Evolutionary conservation across 2,329 filamentous ascomycete genomes (phyloP), one percentile per base, ranked within the genome.

Genomic region (Parafenestella ontariensis): DNA sequence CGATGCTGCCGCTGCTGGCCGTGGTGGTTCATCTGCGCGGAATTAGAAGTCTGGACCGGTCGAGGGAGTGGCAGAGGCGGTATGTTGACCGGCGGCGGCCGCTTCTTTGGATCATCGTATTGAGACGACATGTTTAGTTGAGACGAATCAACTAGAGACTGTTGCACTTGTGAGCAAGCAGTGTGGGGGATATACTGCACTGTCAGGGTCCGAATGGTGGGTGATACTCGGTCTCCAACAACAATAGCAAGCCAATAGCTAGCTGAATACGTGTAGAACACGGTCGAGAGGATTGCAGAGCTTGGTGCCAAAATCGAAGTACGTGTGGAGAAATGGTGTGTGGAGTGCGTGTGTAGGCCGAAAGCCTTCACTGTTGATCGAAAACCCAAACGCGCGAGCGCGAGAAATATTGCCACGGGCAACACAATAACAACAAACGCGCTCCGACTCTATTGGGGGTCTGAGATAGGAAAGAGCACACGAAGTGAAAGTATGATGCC

Each of bases 81-180:
- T 3, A 71, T 54, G 4, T 53, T 37, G 31, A 71, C 69, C 2
- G 66, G 67, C 28, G 67, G 64, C 15, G 68, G 71, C 34, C 66
- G 66, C 53, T 59, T 70, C 59, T 63, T 70, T n/a, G 56, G 46
- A 13, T 61, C 62, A 11, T 46, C 28, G 17, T 47, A 26, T 15
- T 49, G 46, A 8, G 58, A 37, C 6, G 65, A 54, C 68, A 71
- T 71, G 4, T 29, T 41, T 20, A 34, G 39, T 46, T 13, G 15
- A 21, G 23, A 23, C 46, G 18, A 33, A 18, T 13, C 11, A 34
- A 24, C 13, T 23, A 46, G 21, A 8, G 10, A 23, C 34, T 50
- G 34, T 20, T 40, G 13, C 33, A 36, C 21, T n/a, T 43, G 41
- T 52, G 29, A 45, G 29, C 13, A 13, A 20, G 18, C 20, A 20